A percentile compares a stretch with the other conserved stretches of the same genome.
Evolutionary conservation across 2,329 filamentous ascomycete genomes (phyloP).

Genomic region (Coccinonectria pachysandricola): DNA sequence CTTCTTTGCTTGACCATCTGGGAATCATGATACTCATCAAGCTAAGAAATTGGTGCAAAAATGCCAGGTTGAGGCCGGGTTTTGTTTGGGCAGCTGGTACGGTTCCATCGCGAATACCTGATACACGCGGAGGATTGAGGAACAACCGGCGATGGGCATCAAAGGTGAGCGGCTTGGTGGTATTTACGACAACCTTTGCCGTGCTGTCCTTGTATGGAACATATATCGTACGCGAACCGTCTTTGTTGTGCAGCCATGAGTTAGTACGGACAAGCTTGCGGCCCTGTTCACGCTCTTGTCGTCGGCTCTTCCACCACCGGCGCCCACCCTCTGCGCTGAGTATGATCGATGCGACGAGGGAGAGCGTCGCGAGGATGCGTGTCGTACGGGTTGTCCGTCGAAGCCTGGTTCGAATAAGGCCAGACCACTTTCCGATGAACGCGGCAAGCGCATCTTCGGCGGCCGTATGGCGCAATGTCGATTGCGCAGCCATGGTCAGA

Average conservation of each 20-base stretch:
- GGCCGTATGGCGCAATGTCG: slow-evolving; percentile 59
- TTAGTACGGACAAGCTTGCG: slow-evolving; percentile 77
- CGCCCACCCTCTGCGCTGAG: slow-evolving; percentile 68
- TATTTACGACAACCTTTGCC: slow-evolving; percentile 81
- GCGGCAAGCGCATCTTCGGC: slow-evolving; percentile 57
- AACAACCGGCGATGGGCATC: slow-evolving; percentile 93
- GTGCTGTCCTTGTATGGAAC: slow-evolving; percentile 84
- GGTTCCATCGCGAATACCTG: slow-evolving; percentile 61
- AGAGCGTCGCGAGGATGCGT: slow-evolving; percentile 64
- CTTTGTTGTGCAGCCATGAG: slow-evolving; percentile 86
- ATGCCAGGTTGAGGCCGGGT: slow-evolving; percentile 87
- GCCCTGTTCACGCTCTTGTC: slow-evolving; percentile 73
- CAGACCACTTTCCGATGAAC: slow-evolving; percentile 51
- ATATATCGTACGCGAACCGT: slow-evolving; percentile 89
- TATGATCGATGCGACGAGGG: slow-evolving; percentile 69
- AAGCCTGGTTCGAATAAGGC: slow-evolving; percentile 42
- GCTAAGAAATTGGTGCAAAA: slow-evolving; percentile 92
- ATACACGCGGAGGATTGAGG: slow-evolving; percentile 77
- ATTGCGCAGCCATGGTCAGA: slow-evolving; percentile 89
- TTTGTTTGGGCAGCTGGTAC: slow-evolving; percentile 87
- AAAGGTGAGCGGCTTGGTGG: slow-evolving; percentile 87
- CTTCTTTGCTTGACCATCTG: slow-evolving; percentile 90
- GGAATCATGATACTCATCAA: slow-evolving; percentile 97
- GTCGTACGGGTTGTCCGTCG: slow-evolving; percentile 58
- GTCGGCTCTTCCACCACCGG: slow-evolving; percentile 62